Evolutionary conservation across 257 asterid genomes (phyloP).

Genomic region (Solanum pimpinellifolium): DNA sequence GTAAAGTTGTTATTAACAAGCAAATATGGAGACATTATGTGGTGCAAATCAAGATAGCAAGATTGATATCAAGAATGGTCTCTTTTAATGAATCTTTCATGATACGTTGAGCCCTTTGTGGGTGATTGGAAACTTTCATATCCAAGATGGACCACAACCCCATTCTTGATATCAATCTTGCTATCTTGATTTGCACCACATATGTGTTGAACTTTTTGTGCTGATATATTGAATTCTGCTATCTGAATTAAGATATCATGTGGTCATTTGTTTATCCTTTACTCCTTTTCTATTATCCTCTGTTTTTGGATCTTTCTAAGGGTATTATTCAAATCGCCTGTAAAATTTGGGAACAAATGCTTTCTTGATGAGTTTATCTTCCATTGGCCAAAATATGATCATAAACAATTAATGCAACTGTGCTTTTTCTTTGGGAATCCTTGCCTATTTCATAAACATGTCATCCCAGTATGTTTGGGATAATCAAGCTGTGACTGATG

Average conservation of each 20-base stretch:
- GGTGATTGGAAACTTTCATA: not conserved
- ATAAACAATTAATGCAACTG: not conserved
- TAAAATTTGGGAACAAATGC: not conserved
- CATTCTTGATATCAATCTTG: not conserved
- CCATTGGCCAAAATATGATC: not conserved
- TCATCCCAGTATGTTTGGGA: not conserved
- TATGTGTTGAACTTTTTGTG: not conserved
- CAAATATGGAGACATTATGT: not conserved
- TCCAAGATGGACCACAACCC: not conserved
- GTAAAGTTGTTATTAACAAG: slow-evolving; percentile 19
- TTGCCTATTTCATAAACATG: not conserved
- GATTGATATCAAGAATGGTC: not conserved
- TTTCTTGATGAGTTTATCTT: not conserved
- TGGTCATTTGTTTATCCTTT: not conserved
- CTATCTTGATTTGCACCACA: not conserved
- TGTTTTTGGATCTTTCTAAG: not conserved
- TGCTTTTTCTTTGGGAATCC: not conserved
- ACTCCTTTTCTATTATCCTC: not conserved
- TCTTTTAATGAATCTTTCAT: not conserved
- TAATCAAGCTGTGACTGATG: not conserved
- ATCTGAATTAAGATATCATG: not conserved
- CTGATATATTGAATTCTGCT: not conserved
- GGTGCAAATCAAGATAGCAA: not conserved
- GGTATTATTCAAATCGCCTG: not conserved
- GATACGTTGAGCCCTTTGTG: not conserved